phyloP scores from a whole-genome alignment of 441 rosid genomes.

The Sinapis alba region DNA sequence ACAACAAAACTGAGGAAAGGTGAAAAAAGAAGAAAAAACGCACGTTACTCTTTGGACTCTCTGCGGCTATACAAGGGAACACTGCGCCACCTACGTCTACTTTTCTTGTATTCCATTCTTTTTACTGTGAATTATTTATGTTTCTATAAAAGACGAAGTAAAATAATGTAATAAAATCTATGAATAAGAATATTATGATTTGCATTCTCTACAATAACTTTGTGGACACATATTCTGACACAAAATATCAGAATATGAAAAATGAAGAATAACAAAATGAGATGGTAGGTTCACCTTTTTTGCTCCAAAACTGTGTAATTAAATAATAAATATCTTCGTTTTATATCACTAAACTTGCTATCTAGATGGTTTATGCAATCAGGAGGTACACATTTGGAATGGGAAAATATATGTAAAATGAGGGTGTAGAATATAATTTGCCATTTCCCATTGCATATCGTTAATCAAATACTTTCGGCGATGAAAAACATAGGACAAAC shows the following conservation, averaged over 20 bases:
- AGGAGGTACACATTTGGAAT: neutral
- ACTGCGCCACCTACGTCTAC: slow-evolving; percentile 63
- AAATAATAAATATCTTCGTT: neutral
- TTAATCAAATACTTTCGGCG: neutral
- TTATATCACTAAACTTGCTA: neutral
- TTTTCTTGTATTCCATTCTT: slow-evolving; percentile 26
- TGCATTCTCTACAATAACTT: neutral
- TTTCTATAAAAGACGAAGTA: neutral
- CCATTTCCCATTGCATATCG: neutral
- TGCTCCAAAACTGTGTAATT: neutral
- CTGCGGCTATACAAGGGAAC: slow-evolving; percentile 52
- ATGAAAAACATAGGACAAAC: neutral
- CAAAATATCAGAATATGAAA: neutral
- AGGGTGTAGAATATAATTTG: neutral
- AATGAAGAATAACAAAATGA: neutral
- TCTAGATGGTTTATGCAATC: neutral
- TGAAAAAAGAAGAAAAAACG: slow-evolving; percentile 28
- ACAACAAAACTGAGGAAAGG: slow-evolving; percentile 1
- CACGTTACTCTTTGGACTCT: slow-evolving; percentile 34
- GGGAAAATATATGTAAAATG: neutral
- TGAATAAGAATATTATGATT: slow-evolving; percentile 2
- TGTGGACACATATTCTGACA: neutral
- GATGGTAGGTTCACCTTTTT: neutral
- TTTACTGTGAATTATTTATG: slow-evolving; percentile 13
- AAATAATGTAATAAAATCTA: neutral